Evolutionary conservation across 2,329 filamentous ascomycete genomes (phyloP).

Genomic region (Nothophoma quercina): DNA sequence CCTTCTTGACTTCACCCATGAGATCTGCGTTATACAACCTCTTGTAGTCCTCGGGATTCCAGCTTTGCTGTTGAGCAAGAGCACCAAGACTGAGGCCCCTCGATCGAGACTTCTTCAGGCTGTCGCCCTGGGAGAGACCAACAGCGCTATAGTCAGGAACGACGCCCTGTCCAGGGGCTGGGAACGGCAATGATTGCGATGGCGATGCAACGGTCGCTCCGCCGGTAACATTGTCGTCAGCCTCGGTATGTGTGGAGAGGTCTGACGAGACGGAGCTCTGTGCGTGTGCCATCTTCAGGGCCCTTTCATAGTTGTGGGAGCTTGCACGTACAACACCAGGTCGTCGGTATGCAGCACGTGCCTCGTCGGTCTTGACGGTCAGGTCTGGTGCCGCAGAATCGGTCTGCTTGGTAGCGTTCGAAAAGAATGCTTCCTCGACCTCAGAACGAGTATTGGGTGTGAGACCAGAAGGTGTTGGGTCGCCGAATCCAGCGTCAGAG

Average conservation of each 20-base stretch:
- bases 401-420: slow-evolving; percentile 42
- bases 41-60: slow-evolving; percentile 47
- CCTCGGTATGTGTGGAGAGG: slow-evolving; percentile 26
- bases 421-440: slow-evolving; percentile 44
- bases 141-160: slow-evolving; percentile 42
- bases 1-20: slow-evolving; percentile 33
- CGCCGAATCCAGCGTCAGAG: slow-evolving; percentile 29
- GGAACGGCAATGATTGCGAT: slow-evolving; percentile 31
- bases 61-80: slow-evolving; percentile 43
- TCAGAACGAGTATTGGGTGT: slow-evolving; percentile 47
- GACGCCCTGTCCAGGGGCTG: slow-evolving; percentile 42
- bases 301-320: slow-evolving; percentile 44
- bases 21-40: slow-evolving; percentile 37
- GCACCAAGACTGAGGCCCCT: slow-evolving; percentile 40
- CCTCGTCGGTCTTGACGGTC: slow-evolving; percentile 28
- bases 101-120: slow-evolving; percentile 39
- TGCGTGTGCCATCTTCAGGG: slow-evolving; percentile 29
- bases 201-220: slow-evolving; percentile 23
- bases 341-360: slow-evolving; percentile 38
- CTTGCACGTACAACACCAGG: slow-evolving; percentile 34
- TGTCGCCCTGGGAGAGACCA: slow-evolving; percentile 32
- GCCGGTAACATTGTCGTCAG: slow-evolving; percentile 18
- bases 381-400: slow-evolving; percentile 47
- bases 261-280: slow-evolving; percentile 37
- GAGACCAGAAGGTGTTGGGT: slow-evolving; percentile 43